Evolutionary conservation across 441 rosid genomes (phyloP).

Genomic region (Hura crepitans): DNA sequence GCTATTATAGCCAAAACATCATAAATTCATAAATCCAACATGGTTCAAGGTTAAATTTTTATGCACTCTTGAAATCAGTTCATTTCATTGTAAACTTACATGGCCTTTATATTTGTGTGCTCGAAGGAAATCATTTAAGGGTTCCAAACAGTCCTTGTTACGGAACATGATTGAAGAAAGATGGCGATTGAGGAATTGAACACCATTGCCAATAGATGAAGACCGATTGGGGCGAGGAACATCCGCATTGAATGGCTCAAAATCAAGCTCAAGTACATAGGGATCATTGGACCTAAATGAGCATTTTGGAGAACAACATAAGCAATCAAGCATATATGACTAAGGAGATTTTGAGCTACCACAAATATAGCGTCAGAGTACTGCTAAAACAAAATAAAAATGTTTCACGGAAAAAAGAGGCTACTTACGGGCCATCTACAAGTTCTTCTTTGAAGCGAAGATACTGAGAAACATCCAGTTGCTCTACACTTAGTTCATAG

Average conservation of each 20-base stretch:
- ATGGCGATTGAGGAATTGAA: slow-evolving; percentile 94
- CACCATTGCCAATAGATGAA: slow-evolving; percentile 94
- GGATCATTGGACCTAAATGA: slow-evolving; percentile 36
- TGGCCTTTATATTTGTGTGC: slow-evolving; percentile 75
- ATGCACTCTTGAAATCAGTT: slow-evolving; percentile 4
- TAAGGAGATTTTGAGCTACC: background rate
- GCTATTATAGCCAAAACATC: background rate
- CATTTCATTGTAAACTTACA: slow-evolving; percentile 46
- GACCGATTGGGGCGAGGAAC: slow-evolving; percentile 85
- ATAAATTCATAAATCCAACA: background rate
- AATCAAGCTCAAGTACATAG: slow-evolving; percentile 83
- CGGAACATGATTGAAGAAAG: slow-evolving; percentile 91
- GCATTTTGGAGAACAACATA: background rate
- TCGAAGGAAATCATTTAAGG: slow-evolving; percentile 76
- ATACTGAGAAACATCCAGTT: slow-evolving; percentile 68
- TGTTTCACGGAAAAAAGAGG: background rate
- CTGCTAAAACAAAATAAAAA: background rate
- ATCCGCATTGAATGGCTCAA: slow-evolving; percentile 84
- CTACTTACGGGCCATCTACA: slow-evolving; percentile 60
- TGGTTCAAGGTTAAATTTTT: background rate
- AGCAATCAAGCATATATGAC: background rate
- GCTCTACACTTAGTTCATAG: slow-evolving; percentile 74
- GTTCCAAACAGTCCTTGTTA: slow-evolving; percentile 83
- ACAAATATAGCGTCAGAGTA: background rate
- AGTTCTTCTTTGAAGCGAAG: slow-evolving; percentile 88